Evolutionary conservation across 2,329 filamentous ascomycete species (phyloP).

Genomic region (Diaporthe capsici): DNA sequence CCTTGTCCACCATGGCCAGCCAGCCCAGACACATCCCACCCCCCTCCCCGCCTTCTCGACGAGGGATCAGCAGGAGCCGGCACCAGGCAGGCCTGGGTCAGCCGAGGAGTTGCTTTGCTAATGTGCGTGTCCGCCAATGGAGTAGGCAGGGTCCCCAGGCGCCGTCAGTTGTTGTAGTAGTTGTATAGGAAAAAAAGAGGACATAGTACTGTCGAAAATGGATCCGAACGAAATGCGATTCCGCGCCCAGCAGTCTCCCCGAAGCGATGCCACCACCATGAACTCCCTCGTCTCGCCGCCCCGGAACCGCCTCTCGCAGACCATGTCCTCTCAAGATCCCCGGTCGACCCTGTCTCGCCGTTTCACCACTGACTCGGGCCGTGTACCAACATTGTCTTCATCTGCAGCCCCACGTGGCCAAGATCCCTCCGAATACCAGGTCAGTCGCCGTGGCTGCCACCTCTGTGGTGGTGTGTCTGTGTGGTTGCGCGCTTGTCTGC

Average conservation of each 20-base stretch:
- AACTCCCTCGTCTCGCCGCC: constrained; percentile 81
- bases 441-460: constrained; percentile 34
- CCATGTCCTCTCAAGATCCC: constrained; percentile 73
- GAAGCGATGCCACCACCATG: constrained; percentile 82
- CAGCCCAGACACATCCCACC: constrained; percentile 34
- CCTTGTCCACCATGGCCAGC: not conserved
- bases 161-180: constrained; percentile 55
- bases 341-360: constrained; percentile 87
- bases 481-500: constrained; percentile 35
- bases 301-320: constrained; percentile 76
- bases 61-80: constrained; percentile 37
- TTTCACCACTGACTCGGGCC: constrained; percentile 92
- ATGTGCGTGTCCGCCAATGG: constrained; percentile 48
- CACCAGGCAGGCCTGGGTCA: constrained; percentile 31
- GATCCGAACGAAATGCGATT: constrained; percentile 79
- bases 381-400: constrained; percentile 81
- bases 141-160: constrained; percentile 53
- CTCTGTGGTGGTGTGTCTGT: constrained; percentile 21
- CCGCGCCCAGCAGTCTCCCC: constrained; percentile 81
- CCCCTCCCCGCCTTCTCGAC: constrained; percentile 29
- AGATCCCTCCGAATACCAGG: constrained; percentile 62
- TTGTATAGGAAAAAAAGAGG: constrained; percentile 50
- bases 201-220: constrained; percentile 68
- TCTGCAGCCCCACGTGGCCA: constrained; percentile 67
- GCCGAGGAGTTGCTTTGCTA: constrained; percentile 36